Base-by-base conservation (phyloP, 2,329 filamentous ascomycete species). In the Coleophoma eucalyptorum region DNA sequence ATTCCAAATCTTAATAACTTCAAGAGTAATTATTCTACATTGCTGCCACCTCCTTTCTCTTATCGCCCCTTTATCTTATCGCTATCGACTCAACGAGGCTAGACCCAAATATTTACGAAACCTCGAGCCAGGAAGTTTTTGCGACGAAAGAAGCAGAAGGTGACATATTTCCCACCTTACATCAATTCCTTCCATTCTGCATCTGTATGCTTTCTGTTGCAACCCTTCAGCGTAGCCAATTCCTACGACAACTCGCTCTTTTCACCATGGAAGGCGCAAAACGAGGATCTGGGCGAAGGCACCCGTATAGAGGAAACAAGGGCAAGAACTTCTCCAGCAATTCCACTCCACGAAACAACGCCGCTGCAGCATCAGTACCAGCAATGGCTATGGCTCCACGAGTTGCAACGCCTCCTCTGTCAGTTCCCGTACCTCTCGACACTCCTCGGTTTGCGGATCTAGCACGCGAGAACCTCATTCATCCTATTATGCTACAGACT, bases 401-500 rank as follows among this genome's bases (percentile, higher is more conserved):
- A 53, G 64, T 65, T n/a, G 52, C 65, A 0, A 65, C 66, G 42
- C 69, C 69, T 40, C 62, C 66, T 26, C 65, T 72, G 21, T 65
- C 67, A 11, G 67, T 66, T 45, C 52, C 64, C 12, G 65, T 76
- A 2, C 73, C 74, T 5, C 58, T 67, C 3, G 74, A 74, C 56
- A 74, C 72, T 4, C 72, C 72, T 33, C 65, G 71, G 40, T 80
- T 80, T 58, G 67, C 69, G 47, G 73, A 77, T 31, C 66, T 79
- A 7, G 64, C 65, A 44, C 68, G 66, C 20, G 63, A 69, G 48
- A 69, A 67, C 52, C 62, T 74, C 19, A 69, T 80, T 35, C 65
- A 79, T 57, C 73, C 73, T 2, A 61, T 69, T 32, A 63, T 81
- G 40, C 63, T 81, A 18, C 57, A 74, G 59, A 72, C 86, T 21